Evolutionary conservation across 805 yeast genomes (phyloP).

Genomic region (Jamesozyma jinghongensis): DNA sequence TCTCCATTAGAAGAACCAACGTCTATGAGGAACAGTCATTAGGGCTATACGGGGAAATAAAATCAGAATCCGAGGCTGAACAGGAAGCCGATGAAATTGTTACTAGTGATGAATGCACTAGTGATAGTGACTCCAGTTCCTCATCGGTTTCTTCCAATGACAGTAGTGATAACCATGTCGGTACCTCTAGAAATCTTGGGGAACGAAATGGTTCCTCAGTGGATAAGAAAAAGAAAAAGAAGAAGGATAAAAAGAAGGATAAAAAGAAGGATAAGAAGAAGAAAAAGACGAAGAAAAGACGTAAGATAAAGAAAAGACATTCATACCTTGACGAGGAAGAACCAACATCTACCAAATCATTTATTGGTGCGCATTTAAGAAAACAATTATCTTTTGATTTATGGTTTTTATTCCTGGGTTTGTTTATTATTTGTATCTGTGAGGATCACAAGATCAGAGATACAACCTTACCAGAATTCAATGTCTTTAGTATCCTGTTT

Average conservation of each 20-base stretch:
- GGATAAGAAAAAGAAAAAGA: slow-evolving; percentile 8
- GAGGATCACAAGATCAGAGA: slow-evolving; percentile 58
- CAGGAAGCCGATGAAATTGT: slow-evolving; percentile 12
- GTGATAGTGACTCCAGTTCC: too few relatives aligned
- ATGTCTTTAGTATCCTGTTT: slow-evolving; percentile 66
- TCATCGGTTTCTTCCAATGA: background rate
- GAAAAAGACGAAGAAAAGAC: slow-evolving; percentile 7
- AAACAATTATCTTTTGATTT: slow-evolving; percentile 88
- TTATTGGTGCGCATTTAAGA: slow-evolving; percentile 79
- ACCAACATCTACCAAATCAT: slow-evolving; percentile 34
- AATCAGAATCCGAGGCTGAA: slow-evolving; percentile 24
- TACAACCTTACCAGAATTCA: slow-evolving; percentile 40
- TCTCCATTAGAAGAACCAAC: slow-evolving; percentile 90
- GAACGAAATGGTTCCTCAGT: background rate
- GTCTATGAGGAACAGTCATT: slow-evolving; percentile 96
- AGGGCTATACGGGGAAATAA: slow-evolving; percentile 60
- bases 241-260: slow-evolving; percentile 9
- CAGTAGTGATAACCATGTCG: too few relatives aligned
- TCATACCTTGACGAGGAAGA: slow-evolving; percentile 19
- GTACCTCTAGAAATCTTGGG: background rate
- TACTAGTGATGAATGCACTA: background rate
- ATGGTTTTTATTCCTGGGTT: slow-evolving; percentile 84
- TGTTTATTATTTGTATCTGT: slow-evolving; percentile 78
- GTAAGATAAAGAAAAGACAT: slow-evolving; percentile 17
- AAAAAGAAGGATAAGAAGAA: slow-evolving; percentile 2